A percentile compares a stretch with the other conserved stretches of the same genome.
Conservation (phyloP, 306 rosid species). For the Sicyos baderoa region DNA sequence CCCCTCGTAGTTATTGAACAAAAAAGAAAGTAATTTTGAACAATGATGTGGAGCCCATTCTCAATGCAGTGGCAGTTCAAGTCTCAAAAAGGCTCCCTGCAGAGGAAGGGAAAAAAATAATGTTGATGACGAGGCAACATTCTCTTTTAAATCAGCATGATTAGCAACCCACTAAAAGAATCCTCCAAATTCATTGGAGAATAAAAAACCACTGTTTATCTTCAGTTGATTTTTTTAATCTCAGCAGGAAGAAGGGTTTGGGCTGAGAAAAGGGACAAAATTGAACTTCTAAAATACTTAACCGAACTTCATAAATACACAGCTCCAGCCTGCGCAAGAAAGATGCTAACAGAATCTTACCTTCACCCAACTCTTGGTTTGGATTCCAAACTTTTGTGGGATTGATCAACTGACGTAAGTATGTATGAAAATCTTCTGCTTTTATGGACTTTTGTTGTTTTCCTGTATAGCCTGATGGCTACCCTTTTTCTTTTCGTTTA, state of each 20-base stretch:
- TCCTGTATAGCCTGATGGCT: slow-evolving; percentile 5
- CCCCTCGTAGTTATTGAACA: no score
- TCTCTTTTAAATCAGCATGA: slow-evolving; percentile 28
- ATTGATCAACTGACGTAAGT: slow-evolving; percentile 10
- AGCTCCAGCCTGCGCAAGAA: slow-evolving; percentile 13
- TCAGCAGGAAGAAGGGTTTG: slow-evolving; percentile 22
- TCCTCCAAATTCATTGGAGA: slow-evolving; percentile 77
- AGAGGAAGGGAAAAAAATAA: slow-evolving; percentile 13
- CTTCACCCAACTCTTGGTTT: slow-evolving; percentile 19
- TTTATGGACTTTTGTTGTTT: not conserved
- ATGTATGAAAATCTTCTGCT: not conserved
- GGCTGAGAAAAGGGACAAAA: slow-evolving; percentile 12
- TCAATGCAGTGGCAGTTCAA: slow-evolving; percentile 13
- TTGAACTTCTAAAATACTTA: slow-evolving; percentile 26
- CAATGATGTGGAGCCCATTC: not conserved
- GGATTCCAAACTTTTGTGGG: slow-evolving; percentile 3
- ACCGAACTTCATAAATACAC: slow-evolving; percentile 12
- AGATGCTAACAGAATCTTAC: slow-evolving; percentile 19
- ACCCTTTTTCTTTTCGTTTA: not conserved
- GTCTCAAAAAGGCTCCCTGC: slow-evolving; percentile 2
- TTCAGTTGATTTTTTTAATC: slow-evolving; percentile 32
- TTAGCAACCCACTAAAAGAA: slow-evolving; percentile 37
- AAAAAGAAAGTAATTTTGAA: not conserved
- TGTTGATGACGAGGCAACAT: slow-evolving; percentile 12
- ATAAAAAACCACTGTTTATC: slow-evolving; percentile 35